Percentiles rank a stretch among this genome's conserved stretches.
Conservation (phyloP, 805 yeast species). For the Nakazawaea molendinolei region DNA sequence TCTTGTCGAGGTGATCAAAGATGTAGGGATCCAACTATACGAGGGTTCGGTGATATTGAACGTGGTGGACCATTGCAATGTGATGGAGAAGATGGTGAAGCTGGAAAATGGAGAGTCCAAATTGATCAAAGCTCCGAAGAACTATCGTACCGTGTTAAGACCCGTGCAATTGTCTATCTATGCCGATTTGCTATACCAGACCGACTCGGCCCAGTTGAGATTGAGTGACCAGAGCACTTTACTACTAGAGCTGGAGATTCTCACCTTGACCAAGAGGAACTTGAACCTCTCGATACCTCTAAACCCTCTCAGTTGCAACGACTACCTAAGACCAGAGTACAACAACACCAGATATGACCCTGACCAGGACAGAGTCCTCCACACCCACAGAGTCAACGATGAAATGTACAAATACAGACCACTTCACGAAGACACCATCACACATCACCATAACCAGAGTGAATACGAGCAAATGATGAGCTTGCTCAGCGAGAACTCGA, state of each 20-base stretch:
- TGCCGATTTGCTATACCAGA: slow-evolving; percentile 78
- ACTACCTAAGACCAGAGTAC: slow-evolving; percentile 40
- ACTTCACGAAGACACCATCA: slow-evolving; percentile 54
- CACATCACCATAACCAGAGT: slow-evolving; percentile 59
- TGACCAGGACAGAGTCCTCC: slow-evolving; percentile 23
- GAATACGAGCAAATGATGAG: slow-evolving; percentile 91
- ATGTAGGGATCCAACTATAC: slow-evolving; percentile 75
- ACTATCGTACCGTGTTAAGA: slow-evolving; percentile 68
- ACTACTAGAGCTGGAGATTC: slow-evolving; percentile 82
- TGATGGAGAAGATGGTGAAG: slow-evolving; percentile 16
- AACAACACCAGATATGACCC: slow-evolving; percentile 34
- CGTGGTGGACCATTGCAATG: slow-evolving; percentile 77
- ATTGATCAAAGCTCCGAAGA: slow-evolving; percentile 42
- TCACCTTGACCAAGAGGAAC: slow-evolving; percentile 72
- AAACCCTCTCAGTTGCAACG: slow-evolving; percentile 54
- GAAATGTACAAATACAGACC: slow-evolving; percentile 23
- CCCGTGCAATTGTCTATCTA: slow-evolving; percentile 79
- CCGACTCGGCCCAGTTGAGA: slow-evolving; percentile 67
- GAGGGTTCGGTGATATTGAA: slow-evolving; percentile 87
- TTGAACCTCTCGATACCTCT: slow-evolving; percentile 67
- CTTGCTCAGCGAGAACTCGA: slow-evolving; percentile 44
- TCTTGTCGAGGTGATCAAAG: slow-evolving; percentile 81
- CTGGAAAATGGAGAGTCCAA: slow-evolving; percentile 6
- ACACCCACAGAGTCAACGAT: slow-evolving; percentile 30
- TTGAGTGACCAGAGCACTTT: slow-evolving; percentile 76